Base-by-base conservation (phyloP, 2,329 filamentous ascomycete genomes). In the Phaeophleospora eucalypticola region DNA sequence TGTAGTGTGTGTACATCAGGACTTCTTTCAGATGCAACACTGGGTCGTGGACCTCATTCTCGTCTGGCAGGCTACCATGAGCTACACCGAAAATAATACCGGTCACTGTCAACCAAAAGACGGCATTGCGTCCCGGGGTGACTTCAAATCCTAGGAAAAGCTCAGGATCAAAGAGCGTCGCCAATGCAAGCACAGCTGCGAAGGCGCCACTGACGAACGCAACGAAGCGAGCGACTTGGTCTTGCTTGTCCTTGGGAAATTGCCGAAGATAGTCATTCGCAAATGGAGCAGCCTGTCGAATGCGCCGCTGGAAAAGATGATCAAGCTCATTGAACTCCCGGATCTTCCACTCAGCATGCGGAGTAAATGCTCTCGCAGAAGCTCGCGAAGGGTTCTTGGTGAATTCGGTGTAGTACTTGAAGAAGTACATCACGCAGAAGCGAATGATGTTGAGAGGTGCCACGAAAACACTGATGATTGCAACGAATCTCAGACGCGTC, bases 271-370 rank as follows among this genome's bases (percentile, higher is more conserved):
- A 98, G 39, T 89, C 82, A 27, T 86, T 89, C 2, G 93, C 91
- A 64, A 89, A 96, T 0, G 91, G 90, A 62, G 93, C 89, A 0
- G 93, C 95, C 86, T 97, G 94, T 55, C 95, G 90, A 35, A 91
- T 75, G 16, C 93, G 83, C 54, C 91, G 87, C 50, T 89, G 81
- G 60, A 97, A 98, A 2, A 97, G 77, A 67, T 98, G 93, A 46
- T 86, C 85, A 1, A 98, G 77, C 67, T 98, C 93, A 61, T 98
- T 98, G 76, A 97, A 98, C 65, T 97, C 91, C 39, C 93, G 84
- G 54, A 98, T 96, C 61, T 96, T 97, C 93, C 93, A 98, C 65
- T 95, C 87, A 0, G 93, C 93, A 41, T 95, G 79, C 1, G 89
- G 87, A 0, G 91, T 97, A 64, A 96, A 98, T 56, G 89, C 84